Percentiles rank a stretch among this genome's conserved stretches.
These are phyloP conservation scores for Zopfia rhizophila DNA, from an alignment of 2,329 filamentous ascomycete species.

Conservation along the genomic window DNA sequence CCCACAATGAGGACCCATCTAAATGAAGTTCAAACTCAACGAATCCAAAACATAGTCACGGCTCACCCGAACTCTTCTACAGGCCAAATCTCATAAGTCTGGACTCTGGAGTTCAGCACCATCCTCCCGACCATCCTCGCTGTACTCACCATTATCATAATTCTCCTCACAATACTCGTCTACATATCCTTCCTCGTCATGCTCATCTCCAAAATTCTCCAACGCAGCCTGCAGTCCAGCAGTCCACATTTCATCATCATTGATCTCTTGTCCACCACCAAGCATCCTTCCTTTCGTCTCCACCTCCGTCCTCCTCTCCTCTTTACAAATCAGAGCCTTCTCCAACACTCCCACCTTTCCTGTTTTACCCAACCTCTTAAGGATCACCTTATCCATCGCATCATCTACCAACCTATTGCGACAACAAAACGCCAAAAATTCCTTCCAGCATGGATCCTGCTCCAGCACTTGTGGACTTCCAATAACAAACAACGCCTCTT, in stretches of 20 bases:
- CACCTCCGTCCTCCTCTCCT: conserved; percentile 12
- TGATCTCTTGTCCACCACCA: conserved; percentile 22
- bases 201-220: conserved; percentile 10
- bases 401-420: conserved; percentile 49
- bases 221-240: conserved; percentile 12
- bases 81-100: too few relatives aligned
- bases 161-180: too few relatives aligned
- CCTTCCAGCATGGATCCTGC: conserved; percentile 50
- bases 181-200: conserved; percentile 8
- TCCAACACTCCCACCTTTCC: conserved; percentile 39
- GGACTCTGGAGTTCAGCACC: too few relatives aligned
- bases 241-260: conserved; percentile 35
- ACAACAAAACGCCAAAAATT: conserved; percentile 51
- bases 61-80: too few relatives aligned
- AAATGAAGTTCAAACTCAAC: too few relatives aligned
- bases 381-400: conserved; percentile 11
- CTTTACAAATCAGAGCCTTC: conserved; percentile 35
- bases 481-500: conserved; percentile 55
- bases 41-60: too few relatives aligned
- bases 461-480: conserved; percentile 52
- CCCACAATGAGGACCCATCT: too few relatives aligned
- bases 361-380: conserved; percentile 2
- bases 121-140: too few relatives aligned
- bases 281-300: conserved; percentile 19
- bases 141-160: too few relatives aligned